These are phyloP conservation scores for Boletus subcaerulescens DNA, from an alignment of 768 basidiomycete species.

Conservation along the genomic window DNA sequence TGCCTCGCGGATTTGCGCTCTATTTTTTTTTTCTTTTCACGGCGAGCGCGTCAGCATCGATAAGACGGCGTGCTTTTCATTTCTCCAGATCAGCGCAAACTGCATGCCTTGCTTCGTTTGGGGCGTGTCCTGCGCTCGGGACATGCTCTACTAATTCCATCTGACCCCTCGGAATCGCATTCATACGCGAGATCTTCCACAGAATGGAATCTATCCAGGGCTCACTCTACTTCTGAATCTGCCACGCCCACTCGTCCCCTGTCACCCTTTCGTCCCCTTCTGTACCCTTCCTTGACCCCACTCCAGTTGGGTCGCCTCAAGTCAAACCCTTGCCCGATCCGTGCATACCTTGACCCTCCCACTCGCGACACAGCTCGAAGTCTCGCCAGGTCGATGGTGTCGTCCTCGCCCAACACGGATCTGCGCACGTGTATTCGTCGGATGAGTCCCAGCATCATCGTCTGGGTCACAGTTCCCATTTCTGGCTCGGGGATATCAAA, in stretches of 20 bases:
- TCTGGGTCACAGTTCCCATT: conserved; percentile 38
- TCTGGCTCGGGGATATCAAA: conserved; percentile 45
- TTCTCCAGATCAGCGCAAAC: conserved; percentile 28
- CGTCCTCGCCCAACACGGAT: conserved; percentile 44
- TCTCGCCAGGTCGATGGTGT: conserved; percentile 45
- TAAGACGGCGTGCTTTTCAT: conserved; percentile 31
- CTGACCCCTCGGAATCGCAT: conserved; percentile 17
- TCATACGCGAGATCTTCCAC: conserved; percentile 15
- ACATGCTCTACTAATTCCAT: conserved; percentile 17
- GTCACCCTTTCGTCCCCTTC: conserved; percentile 3
- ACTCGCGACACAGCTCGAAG: conserved; percentile 49
- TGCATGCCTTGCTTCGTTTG: conserved; percentile 17
- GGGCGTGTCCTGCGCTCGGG: conserved; percentile 19
- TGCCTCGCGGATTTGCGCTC: conserved; percentile 26
- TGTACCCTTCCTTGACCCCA: conserved; percentile 10
- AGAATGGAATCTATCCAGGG: conserved; percentile 21
- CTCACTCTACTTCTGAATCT: neutral
- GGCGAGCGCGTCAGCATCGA: conserved; percentile 19
- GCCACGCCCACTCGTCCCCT: conserved; percentile 7
- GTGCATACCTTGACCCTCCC: conserved; percentile 48
- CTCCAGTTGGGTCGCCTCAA: conserved; percentile 42
- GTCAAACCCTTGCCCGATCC: conserved; percentile 46
- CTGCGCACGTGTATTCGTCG: conserved; percentile 52
- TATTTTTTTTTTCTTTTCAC: conserved; percentile 13
- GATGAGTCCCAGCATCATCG: conserved; percentile 52